Evolutionary conservation across 768 basidiomycete genomes (phyloP).

Genomic region (Russula ochroleuca): DNA sequence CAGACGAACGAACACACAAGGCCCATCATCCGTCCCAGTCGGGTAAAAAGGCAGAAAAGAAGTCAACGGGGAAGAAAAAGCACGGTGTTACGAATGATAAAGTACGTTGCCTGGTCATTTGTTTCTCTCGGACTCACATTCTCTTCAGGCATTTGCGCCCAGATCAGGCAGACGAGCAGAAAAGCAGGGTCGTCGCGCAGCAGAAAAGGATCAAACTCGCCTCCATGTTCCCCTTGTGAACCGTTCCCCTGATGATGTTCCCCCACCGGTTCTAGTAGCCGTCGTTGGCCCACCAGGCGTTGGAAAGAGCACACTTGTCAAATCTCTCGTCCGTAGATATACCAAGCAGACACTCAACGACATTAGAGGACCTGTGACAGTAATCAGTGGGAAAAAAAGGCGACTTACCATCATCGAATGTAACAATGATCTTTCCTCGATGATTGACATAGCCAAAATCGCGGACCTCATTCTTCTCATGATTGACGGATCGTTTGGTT

Average conservation of each 20-base stretch:
- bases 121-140: constrained; percentile 5
- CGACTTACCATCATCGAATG: constrained; percentile 96
- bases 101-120: constrained; percentile 42
- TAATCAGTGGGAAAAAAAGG: constrained; percentile 88
- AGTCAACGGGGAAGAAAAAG: constrained; percentile 63
- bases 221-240: constrained; percentile 95
- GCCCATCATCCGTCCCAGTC: constrained; percentile 72
- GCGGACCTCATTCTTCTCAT: constrained; percentile 95
- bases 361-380: constrained; percentile 89
- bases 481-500: constrained; percentile 97
- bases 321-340: constrained; percentile 85
- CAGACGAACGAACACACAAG: constrained; percentile 73
- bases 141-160: constrained; percentile 78
- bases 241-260: constrained; percentile 84
- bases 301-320: constrained; percentile 91
- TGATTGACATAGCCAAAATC: constrained; percentile 97
- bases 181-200: constrained; percentile 82
- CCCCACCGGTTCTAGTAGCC: constrained; percentile 92
- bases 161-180: constrained; percentile 88
- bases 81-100: constrained; percentile 87
- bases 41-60: constrained; percentile 73
- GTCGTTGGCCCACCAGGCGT: constrained; percentile 96
- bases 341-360: constrained; percentile 92
- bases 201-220: constrained; percentile 89
- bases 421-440: constrained; percentile 95